Conservation (phyloP, 148 eudicot genomes). For the Simmondsia chinensis region DNA sequence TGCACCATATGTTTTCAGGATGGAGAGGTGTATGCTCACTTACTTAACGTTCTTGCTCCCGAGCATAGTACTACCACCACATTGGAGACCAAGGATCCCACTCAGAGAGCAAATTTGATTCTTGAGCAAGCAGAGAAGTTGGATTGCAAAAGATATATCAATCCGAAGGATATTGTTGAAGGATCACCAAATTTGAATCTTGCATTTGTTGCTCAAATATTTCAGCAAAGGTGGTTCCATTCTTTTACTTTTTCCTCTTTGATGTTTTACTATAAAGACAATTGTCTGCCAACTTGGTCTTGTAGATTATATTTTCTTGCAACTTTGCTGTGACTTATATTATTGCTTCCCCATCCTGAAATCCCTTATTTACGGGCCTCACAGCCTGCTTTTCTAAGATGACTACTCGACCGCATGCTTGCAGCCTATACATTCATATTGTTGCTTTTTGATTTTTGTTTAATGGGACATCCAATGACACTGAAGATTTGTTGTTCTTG, state of each 20-base stretch:
- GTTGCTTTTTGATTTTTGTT: too few relatives aligned
- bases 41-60: constrained; percentile 81
- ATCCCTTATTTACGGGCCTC: too few relatives aligned
- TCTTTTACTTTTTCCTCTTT: neutral
- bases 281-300: neutral
- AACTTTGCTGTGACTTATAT: too few relatives aligned
- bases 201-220: constrained; percentile 82
- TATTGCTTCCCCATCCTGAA: too few relatives aligned
- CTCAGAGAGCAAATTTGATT: constrained; percentile 64
- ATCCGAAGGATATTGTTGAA: constrained; percentile 69
- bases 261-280: neutral
- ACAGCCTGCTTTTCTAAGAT: too few relatives aligned
- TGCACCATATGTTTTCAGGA: constrained; percentile 37
- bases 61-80: constrained; percentile 40
- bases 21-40: constrained; percentile 83
- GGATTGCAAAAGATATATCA: constrained; percentile 63
- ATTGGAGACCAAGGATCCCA: constrained; percentile 59
- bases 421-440: too few relatives aligned
- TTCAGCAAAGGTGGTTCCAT: constrained; percentile 58
- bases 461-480: too few relatives aligned
- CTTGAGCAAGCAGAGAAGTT: constrained; percentile 73
- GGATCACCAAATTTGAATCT: constrained; percentile 76
- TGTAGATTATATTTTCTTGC: too few relatives aligned
- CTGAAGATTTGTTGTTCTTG: too few relatives aligned
- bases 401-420: too few relatives aligned